phyloP scores from a whole-genome alignment of 116 monocot genomes.

The Trichopus zeylanicus region DNA sequence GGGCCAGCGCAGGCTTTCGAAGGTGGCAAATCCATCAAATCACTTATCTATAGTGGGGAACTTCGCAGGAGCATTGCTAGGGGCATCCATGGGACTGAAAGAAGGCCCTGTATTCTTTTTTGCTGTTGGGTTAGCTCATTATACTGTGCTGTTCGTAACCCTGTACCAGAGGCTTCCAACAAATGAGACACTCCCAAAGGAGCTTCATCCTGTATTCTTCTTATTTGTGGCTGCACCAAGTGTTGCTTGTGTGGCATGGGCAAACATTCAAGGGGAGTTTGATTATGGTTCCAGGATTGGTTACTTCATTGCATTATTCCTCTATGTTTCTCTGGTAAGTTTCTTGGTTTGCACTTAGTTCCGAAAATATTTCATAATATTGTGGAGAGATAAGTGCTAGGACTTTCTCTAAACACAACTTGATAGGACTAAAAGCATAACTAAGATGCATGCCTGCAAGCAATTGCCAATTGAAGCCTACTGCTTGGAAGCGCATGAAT shows the following conservation, averaged over 20 bases:
- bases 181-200: conserved; percentile 58
- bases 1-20: conserved; percentile 47
- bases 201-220: conserved; percentile 82
- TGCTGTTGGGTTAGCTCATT: conserved; percentile 72
- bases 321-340: conserved; percentile 67
- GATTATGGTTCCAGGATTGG: conserved; percentile 38
- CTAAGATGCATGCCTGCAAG: too few species aligned
- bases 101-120: conserved; percentile 73
- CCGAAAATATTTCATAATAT: too few species aligned
- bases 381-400: too few species aligned
- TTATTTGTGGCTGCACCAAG: conserved; percentile 71
- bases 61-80: conserved; percentile 62
- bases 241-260: conserved; percentile 68
- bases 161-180: conserved; percentile 72
- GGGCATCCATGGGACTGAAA: conserved; percentile 56
- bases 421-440: background rate
- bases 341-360: too few species aligned
- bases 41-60: conserved; percentile 65
- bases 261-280: conserved; percentile 52
- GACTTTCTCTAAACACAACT: too few species aligned
- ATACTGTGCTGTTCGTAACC: conserved; percentile 60
- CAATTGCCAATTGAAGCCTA: too few species aligned
- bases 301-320: conserved; percentile 65
- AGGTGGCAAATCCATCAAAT: conserved; percentile 65
- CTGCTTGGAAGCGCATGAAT: too few species aligned